A percentile compares a stretch with the other conserved stretches of the same genome.
phyloP scores from a whole-genome alignment of 495 filamentous ascomycete genomes.

The Daldinia concentrica region DNA sequence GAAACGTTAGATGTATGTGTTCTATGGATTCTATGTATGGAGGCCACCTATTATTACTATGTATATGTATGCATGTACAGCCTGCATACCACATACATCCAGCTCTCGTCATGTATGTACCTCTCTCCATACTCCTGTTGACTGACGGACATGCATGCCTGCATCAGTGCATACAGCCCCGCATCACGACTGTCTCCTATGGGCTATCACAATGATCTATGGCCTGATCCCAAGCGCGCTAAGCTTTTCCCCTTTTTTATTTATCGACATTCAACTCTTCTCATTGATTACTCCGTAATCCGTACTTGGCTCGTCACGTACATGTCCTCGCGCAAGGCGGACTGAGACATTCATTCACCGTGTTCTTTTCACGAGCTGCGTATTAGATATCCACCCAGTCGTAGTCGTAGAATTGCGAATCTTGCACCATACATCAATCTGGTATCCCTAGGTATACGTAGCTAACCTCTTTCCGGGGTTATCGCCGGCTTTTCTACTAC shows the following conservation, averaged over 20 bases:
- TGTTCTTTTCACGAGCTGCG: constrained; percentile 8
- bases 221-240: constrained; percentile 49
- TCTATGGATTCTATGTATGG: constrained; percentile 1
- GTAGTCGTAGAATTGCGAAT: constrained; percentile 3
- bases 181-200: constrained; percentile 47
- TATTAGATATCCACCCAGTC: constrained; percentile 25
- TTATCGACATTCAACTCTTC: constrained; percentile 29
- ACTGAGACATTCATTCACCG: constrained; percentile 18
- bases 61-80: constrained; percentile 4
- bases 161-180: constrained; percentile 39
- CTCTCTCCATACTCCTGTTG: constrained; percentile 19
- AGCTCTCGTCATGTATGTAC: constrained; percentile 10
- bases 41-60: background rate
- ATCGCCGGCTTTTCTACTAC: constrained; percentile 34
- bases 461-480: constrained; percentile 32
- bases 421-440: constrained; percentile 22
- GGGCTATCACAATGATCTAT: constrained; percentile 46
- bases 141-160: constrained; percentile 45
- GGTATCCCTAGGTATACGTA: constrained; percentile 27
- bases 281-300: constrained; percentile 29
- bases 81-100: constrained; percentile 10
- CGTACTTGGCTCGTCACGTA: constrained; percentile 25
- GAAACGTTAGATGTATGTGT: constrained; percentile 11
- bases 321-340: constrained; percentile 31
- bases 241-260: constrained; percentile 44